Conservation (phyloP, 345 rosid species). For the Noccaea bulbosa region DNA sequence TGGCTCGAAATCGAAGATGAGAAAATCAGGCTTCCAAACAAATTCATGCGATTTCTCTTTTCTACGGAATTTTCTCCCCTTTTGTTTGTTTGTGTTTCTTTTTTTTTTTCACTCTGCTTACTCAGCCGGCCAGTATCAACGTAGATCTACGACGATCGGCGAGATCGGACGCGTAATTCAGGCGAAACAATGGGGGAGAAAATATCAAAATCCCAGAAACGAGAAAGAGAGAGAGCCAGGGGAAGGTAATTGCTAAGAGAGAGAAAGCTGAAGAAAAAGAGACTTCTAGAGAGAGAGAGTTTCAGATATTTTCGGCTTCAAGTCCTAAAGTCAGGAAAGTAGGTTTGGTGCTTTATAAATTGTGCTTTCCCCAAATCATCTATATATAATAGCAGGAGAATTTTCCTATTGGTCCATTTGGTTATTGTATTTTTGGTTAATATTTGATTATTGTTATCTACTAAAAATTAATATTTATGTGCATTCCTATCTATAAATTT, state of each 20-base stretch:
- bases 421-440: neutral
- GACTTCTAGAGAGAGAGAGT: conserved; percentile 35
- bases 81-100: neutral
- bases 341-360: conserved; percentile 18
- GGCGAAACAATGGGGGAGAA: conserved; percentile 10
- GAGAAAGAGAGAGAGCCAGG: neutral
- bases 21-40: conserved; percentile 79
- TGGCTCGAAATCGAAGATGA: conserved; percentile 65
- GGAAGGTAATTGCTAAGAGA: conserved; percentile 15
- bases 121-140: conserved; percentile 21
- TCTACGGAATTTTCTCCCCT: conserved; percentile 17
- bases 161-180: conserved; percentile 22
- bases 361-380: neutral
- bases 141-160: conserved; percentile 36
- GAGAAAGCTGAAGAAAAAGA: conserved; percentile 21
- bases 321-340: conserved; percentile 16
- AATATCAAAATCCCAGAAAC: conserved; percentile 22
- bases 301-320: neutral
- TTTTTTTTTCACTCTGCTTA: conserved; percentile 16
- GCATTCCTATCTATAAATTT: no score
- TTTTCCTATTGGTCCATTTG: neutral
- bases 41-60: conserved; percentile 85
- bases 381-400: neutral
- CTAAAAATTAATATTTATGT: neutral
- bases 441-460: neutral